Base-by-base conservation (phyloP, 2,329 filamentous ascomycete genomes). In the Aureobasidium vineae region DNA sequence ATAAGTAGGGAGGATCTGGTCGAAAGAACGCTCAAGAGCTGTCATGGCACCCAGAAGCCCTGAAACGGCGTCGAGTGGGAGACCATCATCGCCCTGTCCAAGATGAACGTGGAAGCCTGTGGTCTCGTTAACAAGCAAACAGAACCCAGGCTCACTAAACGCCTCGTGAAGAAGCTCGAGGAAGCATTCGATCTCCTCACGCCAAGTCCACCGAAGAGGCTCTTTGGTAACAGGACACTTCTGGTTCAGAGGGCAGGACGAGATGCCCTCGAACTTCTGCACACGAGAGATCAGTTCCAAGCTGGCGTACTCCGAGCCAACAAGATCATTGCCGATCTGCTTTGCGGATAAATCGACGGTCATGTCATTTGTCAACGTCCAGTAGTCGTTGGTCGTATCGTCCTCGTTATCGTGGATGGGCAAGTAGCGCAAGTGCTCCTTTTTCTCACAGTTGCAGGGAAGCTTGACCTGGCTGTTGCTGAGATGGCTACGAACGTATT, bases 11-110 rank as follows among this genome's bases (percentile, higher is more conserved):
- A 52, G 59, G 1, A 63, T 15, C 33, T 47, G 47, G 33, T 63
- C 59, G 23, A 63, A 63, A 31, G 45, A 52, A 31, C 59, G 59
- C 26, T 63, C 59, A 5, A 63, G 33, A 52, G 59, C 59, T 5
- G 33, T 50, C 59, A 63, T 63, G 33, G 59, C 40, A 13, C 59
- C 59, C 16, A 41, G 10, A 21, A 63, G 31, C 8, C 59, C 59
- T 15, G 31, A 11, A 10, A 63, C 59, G 15, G 33, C 59, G 8
- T 38, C 1, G 8, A 63, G 1, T 2, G 43, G 43, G 6, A 63
- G 59, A 28, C 33, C 59, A 6, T 31, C 16, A n/a, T 50, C 21
- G 23, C 45, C 59, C 5, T 63, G 31, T 6, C 33, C 59, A 8
- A 63, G 13, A 33, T 63, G 59, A 21, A 63, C 45, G 11, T 63